Evolutionary conservation across 1,139 yeast genomes (phyloP).

Genomic region (Saccharomyces pastorianus): DNA sequence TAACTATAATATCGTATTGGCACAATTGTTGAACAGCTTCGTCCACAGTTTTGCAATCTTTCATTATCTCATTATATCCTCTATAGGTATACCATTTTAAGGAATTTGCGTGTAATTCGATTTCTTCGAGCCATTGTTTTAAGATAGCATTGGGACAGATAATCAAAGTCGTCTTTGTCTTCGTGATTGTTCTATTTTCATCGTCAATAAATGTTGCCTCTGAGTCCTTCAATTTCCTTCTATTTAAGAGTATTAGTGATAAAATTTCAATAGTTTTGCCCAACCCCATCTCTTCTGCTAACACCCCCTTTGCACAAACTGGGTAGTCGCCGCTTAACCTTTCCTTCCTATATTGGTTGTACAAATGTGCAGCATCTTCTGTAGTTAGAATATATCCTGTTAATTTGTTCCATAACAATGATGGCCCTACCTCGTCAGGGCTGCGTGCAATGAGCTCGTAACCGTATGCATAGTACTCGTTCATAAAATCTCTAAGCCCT

Average conservation of each 20-base stretch:
- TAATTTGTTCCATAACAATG: slow-evolving; percentile 27
- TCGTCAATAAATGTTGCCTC: slow-evolving; percentile 7
- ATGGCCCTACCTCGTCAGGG: neutral
- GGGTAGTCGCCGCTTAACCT: neutral
- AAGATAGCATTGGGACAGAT: slow-evolving; percentile 80
- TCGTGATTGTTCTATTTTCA: slow-evolving; percentile 33
- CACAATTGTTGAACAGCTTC: slow-evolving; percentile 34
- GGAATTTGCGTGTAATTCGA: slow-evolving; percentile 40
- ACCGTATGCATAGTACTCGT: slow-evolving; percentile 24
- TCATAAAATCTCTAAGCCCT: slow-evolving; percentile 17
- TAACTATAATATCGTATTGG: slow-evolving; percentile 71
- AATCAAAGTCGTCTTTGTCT: slow-evolving; percentile 65
- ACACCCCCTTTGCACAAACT: slow-evolving; percentile 49
- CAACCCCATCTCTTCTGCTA: slow-evolving; percentile 94
- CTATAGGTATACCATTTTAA: slow-evolving; percentile 53
- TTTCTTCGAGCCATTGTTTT: slow-evolving; percentile 77
- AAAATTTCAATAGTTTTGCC: slow-evolving; percentile 88
- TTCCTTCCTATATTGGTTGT: neutral
- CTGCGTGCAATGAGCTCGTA: slow-evolving; percentile 16
- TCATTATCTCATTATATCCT: slow-evolving; percentile 45
- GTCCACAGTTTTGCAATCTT: slow-evolving; percentile 32
- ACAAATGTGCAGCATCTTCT: slow-evolving; percentile 8
- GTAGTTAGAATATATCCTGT: slow-evolving; percentile 24
- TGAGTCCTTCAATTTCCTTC: slow-evolving; percentile 34
- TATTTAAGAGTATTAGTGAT: slow-evolving; percentile 54